Percentiles rank a stretch among this genome's conserved stretches.
These are phyloP conservation scores for Lactarius indigo DNA, from an alignment of 768 basidiomycete genomes.

Conservation along the genomic window DNA sequence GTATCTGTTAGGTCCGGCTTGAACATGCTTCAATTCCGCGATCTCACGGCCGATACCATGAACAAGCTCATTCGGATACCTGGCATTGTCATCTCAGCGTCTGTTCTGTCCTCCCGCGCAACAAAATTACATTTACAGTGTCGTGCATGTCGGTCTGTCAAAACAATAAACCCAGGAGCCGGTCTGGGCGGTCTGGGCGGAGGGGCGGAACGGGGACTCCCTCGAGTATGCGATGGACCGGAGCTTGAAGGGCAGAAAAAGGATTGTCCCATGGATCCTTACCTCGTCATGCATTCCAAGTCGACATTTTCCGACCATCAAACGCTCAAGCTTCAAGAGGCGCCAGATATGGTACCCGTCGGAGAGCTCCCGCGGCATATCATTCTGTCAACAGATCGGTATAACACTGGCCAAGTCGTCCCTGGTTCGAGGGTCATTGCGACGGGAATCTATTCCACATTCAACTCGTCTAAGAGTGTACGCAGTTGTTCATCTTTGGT, in stretches of 20 bases:
- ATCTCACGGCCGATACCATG: slow-evolving; percentile 90
- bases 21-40: slow-evolving; percentile 91
- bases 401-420: slow-evolving; percentile 88
- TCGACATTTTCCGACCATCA: slow-evolving; percentile 96
- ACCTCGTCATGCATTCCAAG: slow-evolving; percentile 91
- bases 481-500: slow-evolving; percentile 27
- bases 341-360: slow-evolving; percentile 98
- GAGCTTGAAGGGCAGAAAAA: slow-evolving; percentile 82
- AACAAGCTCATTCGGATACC: slow-evolving; percentile 95
- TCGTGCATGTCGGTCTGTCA: slow-evolving; percentile 80
- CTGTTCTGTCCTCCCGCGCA: slow-evolving; percentile 88
- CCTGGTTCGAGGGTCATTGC: slow-evolving; percentile 95
- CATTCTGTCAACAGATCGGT: slow-evolving; percentile 85
- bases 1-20: slow-evolving; percentile 85
- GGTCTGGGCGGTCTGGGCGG: slow-evolving; percentile 86
- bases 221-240: slow-evolving; percentile 82
- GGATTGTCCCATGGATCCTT: slow-evolving; percentile 94
- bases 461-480: slow-evolving; percentile 84
- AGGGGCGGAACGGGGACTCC: slow-evolving; percentile 80
- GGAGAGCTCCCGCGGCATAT: slow-evolving; percentile 97
- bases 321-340: slow-evolving; percentile 94
- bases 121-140: slow-evolving; percentile 92
- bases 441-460: slow-evolving; percentile 96
- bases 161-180: slow-evolving; percentile 69
- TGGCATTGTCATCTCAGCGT: slow-evolving; percentile 97